Evolutionary conservation across 805 yeast genomes (phyloP).

Genomic region (Maudiozyma turicensis): DNA sequence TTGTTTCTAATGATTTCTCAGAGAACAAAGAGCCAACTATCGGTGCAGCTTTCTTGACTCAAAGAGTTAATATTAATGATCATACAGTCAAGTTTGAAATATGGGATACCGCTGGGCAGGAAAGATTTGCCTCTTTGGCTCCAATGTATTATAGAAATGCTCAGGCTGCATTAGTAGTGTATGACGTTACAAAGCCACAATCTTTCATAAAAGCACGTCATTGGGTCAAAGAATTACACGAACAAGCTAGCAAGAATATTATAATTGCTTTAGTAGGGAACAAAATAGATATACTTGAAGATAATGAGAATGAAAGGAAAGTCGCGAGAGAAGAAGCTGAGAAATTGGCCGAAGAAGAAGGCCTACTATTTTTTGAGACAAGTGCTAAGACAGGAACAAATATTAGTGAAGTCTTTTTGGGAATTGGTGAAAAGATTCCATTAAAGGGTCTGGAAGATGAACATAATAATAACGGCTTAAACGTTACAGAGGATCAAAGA

Average conservation of each 20-base stretch:
- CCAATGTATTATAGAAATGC: constrained; percentile 98
- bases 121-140: constrained; percentile 88
- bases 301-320: constrained; percentile 40
- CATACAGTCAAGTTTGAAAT: constrained; percentile 85
- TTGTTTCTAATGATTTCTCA: constrained; percentile 91
- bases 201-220: constrained; percentile 93
- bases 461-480: constrained; percentile 14
- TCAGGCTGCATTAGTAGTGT: constrained; percentile 92
- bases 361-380: constrained; percentile 82
- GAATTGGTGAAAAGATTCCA: constrained; percentile 83
- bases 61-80: constrained; percentile 78
- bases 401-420: constrained; percentile 84
- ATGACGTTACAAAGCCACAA: constrained; percentile 91
- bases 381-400: constrained; percentile 86
- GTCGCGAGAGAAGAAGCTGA: constrained; percentile 82
- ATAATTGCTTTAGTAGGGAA: constrained; percentile 91
- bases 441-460: constrained; percentile 22
- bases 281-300: constrained; percentile 70
- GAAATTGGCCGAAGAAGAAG: constrained; percentile 83
- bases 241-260: constrained; percentile 87
- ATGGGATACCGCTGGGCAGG: constrained; percentile 99
- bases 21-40: constrained; percentile 97
- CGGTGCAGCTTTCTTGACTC: constrained; percentile 96
- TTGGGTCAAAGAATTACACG: constrained; percentile 94
- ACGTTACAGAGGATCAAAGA: constrained; percentile 23